Base-by-base conservation (phyloP, 441 rosid genomes). In the Bocquillonia castaneifolia region DNA sequence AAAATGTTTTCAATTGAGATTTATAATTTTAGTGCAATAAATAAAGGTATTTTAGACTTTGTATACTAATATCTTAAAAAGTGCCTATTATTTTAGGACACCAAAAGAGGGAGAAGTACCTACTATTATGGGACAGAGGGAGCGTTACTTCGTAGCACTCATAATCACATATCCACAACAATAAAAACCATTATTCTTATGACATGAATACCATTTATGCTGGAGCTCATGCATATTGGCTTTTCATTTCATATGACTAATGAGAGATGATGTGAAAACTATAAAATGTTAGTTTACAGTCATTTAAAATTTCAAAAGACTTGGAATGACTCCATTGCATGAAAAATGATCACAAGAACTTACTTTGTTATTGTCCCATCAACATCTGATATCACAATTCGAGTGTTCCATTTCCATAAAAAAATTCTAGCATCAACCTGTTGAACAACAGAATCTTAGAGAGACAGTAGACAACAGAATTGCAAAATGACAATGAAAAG, bases 291-390 rank as follows among this genome's bases (percentile, higher is more conserved):
- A 26, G 26, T 0, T 34, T 34, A 28, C 3, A 58, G 10, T 58
- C 22, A 58, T 32, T 18, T 32, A 36, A 20, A 45, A 12, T 29
- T 44, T 28, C 23, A 10, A 18, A 44, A 39, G 20, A 10, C 18
- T 36, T 5, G 25, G 28, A 39, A 40, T 18, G 6, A 28, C 12
- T n/a, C 23, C 17, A 18, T 28, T 56, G 42, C 54, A 55, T 10
- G 6, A 53, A 32, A 55, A 55, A 67, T 45, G 18, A 20, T 25
- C 8, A 13, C 10, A 22, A 34, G 26, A 0, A 10, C 86, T 80
- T 79, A 90, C 99, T 80, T 92, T 67, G 99, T 95, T 68, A 95
- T 95, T 57, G 99, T 95, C 76, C 99, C 99, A 79, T 95, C 99
- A 71, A 95, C 99, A 84, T 95, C 99, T 18, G 98, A 92, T 75